Conservation (phyloP, 1,139 yeast genomes). For the Hansenula anomala region DNA sequence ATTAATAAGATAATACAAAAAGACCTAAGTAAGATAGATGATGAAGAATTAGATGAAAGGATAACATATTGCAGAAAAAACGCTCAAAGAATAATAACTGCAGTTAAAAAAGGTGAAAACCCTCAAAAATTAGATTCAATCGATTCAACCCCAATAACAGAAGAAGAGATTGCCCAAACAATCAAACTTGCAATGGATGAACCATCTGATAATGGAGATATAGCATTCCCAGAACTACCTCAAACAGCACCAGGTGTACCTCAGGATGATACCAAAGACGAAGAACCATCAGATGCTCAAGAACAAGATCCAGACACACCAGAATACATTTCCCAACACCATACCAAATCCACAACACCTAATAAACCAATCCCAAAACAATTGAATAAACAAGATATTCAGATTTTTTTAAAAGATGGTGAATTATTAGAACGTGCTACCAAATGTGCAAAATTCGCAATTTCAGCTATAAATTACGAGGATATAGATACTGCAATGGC, state of each 20-base stretch:
- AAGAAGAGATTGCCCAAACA: constrained; percentile 7
- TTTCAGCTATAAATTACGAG: constrained; percentile 77
- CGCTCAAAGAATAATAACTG: background rate
- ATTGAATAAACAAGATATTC: constrained; percentile 29
- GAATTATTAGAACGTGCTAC: constrained; percentile 58
- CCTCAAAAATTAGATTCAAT: background rate
- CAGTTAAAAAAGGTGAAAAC: constrained; percentile 1
- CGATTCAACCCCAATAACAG: constrained; percentile 5
- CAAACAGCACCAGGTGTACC: background rate
- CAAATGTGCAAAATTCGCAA: constrained; percentile 77
- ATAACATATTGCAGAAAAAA: constrained; percentile 5
- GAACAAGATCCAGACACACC: background rate
- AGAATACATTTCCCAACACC: background rate
- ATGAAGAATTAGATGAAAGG: constrained; percentile 6
- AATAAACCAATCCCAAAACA: background rate
- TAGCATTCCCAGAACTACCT: constrained; percentile 9
- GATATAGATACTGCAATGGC: constrained; percentile 65
- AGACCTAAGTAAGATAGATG: constrained; percentile 5
- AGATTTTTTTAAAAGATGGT: constrained; percentile 46
- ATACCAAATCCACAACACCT: background rate
- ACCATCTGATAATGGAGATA: constrained; percentile 1
- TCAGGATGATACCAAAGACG: background rate
- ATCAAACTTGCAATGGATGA: constrained; percentile 5
- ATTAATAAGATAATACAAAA: constrained; percentile 1
- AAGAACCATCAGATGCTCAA: background rate